A percentile compares a stretch with the other conserved stretches of the same genome.
phyloP scores from a whole-genome alignment of 2,329 filamentous ascomycete genomes.

The Arthroderma sp. region DNA sequence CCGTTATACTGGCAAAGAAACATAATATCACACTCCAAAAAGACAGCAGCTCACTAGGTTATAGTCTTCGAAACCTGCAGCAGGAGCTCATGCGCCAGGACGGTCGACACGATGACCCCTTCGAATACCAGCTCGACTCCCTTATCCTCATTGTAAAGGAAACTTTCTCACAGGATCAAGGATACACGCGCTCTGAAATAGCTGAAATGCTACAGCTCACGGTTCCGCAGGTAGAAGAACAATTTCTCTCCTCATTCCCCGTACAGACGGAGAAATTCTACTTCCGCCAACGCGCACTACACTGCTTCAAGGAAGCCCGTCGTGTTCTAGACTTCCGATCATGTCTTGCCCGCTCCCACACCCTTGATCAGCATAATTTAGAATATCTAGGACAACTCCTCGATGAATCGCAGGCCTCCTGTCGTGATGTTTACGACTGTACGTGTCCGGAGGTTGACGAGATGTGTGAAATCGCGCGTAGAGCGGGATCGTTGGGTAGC shows the following conservation, averaged over 20 bases:
- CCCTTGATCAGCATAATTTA: slow-evolving; percentile 54
- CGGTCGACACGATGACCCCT: slow-evolving; percentile 37
- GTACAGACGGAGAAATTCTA: slow-evolving; percentile 79
- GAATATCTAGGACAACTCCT: slow-evolving; percentile 64
- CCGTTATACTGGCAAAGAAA: slow-evolving; percentile 51
- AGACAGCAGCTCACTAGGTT: slow-evolving; percentile 71
- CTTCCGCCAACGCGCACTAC: slow-evolving; percentile 73
- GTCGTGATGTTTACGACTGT: slow-evolving; percentile 78
- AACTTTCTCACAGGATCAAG: slow-evolving; percentile 63
- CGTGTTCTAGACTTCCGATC: slow-evolving; percentile 75
- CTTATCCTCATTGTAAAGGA: slow-evolving; percentile 58
- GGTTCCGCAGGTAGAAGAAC: slow-evolving; percentile 58
- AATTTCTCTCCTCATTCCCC: slow-evolving; percentile 78
- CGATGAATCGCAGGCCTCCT: slow-evolving; percentile 81
- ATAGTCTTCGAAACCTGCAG: slow-evolving; percentile 78
- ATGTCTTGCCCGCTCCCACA: slow-evolving; percentile 49
- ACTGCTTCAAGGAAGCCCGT: slow-evolving; percentile 81
- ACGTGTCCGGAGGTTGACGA: slow-evolving; percentile 86
- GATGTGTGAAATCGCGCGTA: slow-evolving; percentile 66
- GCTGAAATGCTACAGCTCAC: slow-evolving; percentile 57
- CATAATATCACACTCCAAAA: slow-evolving; percentile 54
- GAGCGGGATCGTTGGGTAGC: slow-evolving; percentile 71
- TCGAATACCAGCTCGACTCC: slow-evolving; percentile 58
- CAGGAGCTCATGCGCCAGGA: slow-evolving; percentile 57
- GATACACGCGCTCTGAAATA: slow-evolving; percentile 81